Base-by-base conservation (phyloP, 495 filamentous ascomycete genomes). In the Penicillium manginii region DNA sequence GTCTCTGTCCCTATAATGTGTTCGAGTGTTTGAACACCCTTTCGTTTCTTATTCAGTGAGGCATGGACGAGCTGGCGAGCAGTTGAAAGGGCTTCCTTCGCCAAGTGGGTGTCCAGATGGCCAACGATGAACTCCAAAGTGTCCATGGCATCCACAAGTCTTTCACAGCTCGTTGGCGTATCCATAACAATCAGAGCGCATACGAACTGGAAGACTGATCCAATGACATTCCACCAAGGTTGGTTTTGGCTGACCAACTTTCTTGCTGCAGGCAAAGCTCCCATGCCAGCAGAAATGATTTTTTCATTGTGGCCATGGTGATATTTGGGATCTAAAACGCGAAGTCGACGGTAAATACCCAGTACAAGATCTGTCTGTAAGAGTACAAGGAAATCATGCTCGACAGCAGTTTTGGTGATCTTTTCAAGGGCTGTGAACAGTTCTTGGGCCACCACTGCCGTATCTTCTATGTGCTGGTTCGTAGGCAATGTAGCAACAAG, bases 141-240 rank as follows among this genome's bases (percentile, higher is more conserved):
- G 26, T 73, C 64, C 64, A 81, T 67, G 0, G 77, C 68, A 6
- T 64, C 61, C 17, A 65, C 58, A 29, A 81, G 58, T 50, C 61
- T 63, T 14, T 67, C 59, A 23, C 75, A 63, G 43, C 67, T 73
- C 8, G 69, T 58, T 2, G 59, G 43, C 11, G 66, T 74, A 35
- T 75, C 74, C 50, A 81, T 73, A 12, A 70, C 73, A 8, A 81
- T 61, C 10, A 80, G 66, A 15, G 78, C 59, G 57, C 76, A 78
- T 18, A 78, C 61, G 32, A 67, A 71, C 42, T 81, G 78, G 54
- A 81, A 80, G 4, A 75, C 65, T 4, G 70, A 70, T 17, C 74
- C 67, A 9, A 74, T 60, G 2, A 77, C 59, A 59, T 78, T 73
- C 73, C 76, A 78, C 78, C 78, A 80, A 4, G 75, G 72, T 52